Conservation (phyloP, 345 rosid species). For the Camelina hispida region DNA sequence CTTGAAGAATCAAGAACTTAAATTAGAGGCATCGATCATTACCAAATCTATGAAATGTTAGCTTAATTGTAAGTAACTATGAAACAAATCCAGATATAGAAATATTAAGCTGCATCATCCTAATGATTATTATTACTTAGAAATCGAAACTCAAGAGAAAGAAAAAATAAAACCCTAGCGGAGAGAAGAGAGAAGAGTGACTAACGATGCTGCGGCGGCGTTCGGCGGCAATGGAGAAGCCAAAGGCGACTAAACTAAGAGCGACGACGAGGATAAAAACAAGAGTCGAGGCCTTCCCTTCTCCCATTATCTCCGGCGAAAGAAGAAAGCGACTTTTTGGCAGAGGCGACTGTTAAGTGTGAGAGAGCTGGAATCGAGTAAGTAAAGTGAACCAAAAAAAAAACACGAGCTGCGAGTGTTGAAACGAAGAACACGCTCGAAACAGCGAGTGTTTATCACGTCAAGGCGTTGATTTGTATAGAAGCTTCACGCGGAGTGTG, state of each 20-base stretch:
- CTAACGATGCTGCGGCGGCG: slow-evolving; percentile 83
- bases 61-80: slow-evolving; percentile 7
- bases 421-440: not conserved
- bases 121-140: not conserved
- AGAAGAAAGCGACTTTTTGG: not conserved
- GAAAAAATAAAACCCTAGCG: slow-evolving; percentile 9
- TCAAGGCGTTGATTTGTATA: not conserved
- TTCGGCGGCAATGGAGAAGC: slow-evolving; percentile 96
- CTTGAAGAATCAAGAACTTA: not conserved
- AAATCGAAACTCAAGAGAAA: not conserved
- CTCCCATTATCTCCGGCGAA: slow-evolving; percentile 53
- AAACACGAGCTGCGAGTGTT: slow-evolving; percentile 3
- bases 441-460: not conserved
- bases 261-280: slow-evolving; percentile 75
- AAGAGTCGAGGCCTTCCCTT: slow-evolving; percentile 70
- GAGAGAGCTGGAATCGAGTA: slow-evolving; percentile 17
- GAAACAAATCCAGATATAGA: slow-evolving; percentile 6
- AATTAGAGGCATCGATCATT: not conserved
- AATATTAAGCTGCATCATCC: not conserved
- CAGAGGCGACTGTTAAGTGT: slow-evolving; percentile 19
- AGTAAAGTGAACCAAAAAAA: slow-evolving; percentile 30
- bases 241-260: slow-evolving; percentile 89
- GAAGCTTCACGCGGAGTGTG: not conserved
- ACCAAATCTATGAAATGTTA: no score
- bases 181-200: slow-evolving; percentile 2